Evolutionary conservation across 1,284 basidiomycete genomes (phyloP).

Genomic region (Melampsora allii-populina): DNA sequence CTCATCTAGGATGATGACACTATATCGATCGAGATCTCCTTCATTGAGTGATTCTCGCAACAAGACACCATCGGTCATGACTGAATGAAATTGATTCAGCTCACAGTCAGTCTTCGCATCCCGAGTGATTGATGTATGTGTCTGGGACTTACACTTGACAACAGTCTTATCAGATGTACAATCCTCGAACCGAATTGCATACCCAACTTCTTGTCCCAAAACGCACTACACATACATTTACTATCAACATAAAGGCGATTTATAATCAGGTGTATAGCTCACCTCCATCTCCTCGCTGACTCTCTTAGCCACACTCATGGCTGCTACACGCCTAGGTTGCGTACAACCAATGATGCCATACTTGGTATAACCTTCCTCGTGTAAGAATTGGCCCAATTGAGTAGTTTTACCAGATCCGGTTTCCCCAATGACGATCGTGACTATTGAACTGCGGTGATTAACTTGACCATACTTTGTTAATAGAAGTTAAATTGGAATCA

Average conservation of each 20-base stretch:
- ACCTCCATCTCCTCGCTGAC: constrained; percentile 85
- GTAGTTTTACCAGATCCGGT: constrained; percentile 96
- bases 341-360: constrained; percentile 91
- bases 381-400: constrained; percentile 82
- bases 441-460: constrained; percentile 50
- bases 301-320: constrained; percentile 98
- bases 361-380: constrained; percentile 90
- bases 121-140: background rate
- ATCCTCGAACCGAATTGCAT: constrained; percentile 97
- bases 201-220: constrained; percentile 83
- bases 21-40: constrained; percentile 89
- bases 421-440: constrained; percentile 89
- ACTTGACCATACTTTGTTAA: background rate
- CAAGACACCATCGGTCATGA: constrained; percentile 95
- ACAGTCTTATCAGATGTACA: constrained; percentile 86
- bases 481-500: background rate
- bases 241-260: background rate
- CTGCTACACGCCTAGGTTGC: constrained; percentile 93
- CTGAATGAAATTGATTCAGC: background rate
- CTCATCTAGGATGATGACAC: constrained; percentile 93
- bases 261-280: constrained; percentile 54
- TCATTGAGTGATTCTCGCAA: constrained; percentile 93
- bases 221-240: constrained; percentile 59
- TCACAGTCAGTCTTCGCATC: constrained; percentile 54
- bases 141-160: constrained; percentile 72